Evolutionary conservation across 2,329 filamentous ascomycete species (phyloP), one percentile per base, ranked within the genome.

Genomic region (Trichophaea hybrida): DNA sequence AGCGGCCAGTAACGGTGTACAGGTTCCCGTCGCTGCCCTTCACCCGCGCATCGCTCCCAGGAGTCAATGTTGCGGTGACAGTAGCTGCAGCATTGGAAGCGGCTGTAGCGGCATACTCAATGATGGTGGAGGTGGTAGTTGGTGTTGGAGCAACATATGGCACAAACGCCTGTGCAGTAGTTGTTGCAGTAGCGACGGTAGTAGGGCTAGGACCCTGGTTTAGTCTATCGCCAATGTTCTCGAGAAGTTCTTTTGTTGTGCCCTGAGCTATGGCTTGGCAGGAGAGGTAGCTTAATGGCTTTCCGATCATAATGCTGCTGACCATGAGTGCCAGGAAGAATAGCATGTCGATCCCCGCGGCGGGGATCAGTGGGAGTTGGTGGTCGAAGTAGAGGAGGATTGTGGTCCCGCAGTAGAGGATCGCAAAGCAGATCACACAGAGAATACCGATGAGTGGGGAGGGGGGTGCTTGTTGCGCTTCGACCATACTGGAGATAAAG

Each of bases 351-450:
- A 85, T 74, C 10, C 72, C 80, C 0, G 82, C 78, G 53, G 79
- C 78, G 72, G 87, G 77, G 58, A 90, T 78, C 63, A 89, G 82
- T 4, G 88, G 85, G 10, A 90, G 83, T 65, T 88, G 79, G 66
- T 80, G 78, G 70, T 90, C 86, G 67, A 83, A 77, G 73, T 88
- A 91, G 66, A 90, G 85, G 70, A 94, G 88, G 74, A 85, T 85
- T 15, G 85, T 84, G 67, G 94, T 83, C 67, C 79, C 78, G 65
- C 84, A 80, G 77, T 95, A 95, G 61, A 95, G 79, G 4, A 83
- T 79, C 7, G 86, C 83, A 60, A 93, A 82, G 73, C 81, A 86
- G 34, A 94, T 89, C 66, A 94, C 81, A 62, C 81, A 81, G 64
- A 95, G 77, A 2, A 87, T 88, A 34, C 83, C 88, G 34, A 94